A percentile compares a stretch with the other conserved stretches of the same genome.
phyloP scores from a whole-genome alignment of 495 filamentous ascomycete species.

The Xylaria curta region DNA sequence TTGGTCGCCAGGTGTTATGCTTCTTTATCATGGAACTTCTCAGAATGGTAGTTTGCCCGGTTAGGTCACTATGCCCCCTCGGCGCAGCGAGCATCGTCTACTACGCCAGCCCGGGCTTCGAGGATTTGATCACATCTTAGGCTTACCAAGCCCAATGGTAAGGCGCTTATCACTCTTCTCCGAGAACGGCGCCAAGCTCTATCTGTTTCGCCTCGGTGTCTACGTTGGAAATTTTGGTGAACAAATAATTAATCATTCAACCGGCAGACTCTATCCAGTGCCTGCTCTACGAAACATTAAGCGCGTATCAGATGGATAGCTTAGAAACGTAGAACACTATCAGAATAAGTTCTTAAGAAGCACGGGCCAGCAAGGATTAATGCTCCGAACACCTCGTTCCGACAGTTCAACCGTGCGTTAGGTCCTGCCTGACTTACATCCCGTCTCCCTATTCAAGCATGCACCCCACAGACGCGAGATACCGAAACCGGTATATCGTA shows the following conservation, averaged over 20 bases:
- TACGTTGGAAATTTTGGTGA: background rate
- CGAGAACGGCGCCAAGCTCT: constrained; percentile 16
- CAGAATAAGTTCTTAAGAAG: background rate
- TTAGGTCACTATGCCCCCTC: constrained; percentile 23
- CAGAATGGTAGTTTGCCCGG: constrained; percentile 20
- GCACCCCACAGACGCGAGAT: constrained; percentile 29
- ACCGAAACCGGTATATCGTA: constrained; percentile 28
- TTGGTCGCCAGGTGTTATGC: constrained; percentile 27
- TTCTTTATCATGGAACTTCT: constrained; percentile 20
- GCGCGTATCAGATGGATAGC: background rate
- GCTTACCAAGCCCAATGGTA: constrained; percentile 21
- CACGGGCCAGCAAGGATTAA: background rate
- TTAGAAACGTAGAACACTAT: background rate
- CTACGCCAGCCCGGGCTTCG: background rate
- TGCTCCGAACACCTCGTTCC: constrained; percentile 19
- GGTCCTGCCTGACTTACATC: constrained; percentile 19
- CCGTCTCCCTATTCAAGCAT: constrained; percentile 19
- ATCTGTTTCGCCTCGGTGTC: constrained; percentile 2
- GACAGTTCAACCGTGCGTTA: constrained; percentile 10
- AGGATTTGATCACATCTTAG: background rate
- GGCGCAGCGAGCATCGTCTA: constrained; percentile 18
- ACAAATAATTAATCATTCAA: background rate
- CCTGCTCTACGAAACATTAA: background rate
- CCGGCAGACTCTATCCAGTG: background rate
- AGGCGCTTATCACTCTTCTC: constrained; percentile 22